These are phyloP conservation scores for Balakata baccata DNA, from an alignment of 345 rosid species.

Conservation along the genomic window DNA sequence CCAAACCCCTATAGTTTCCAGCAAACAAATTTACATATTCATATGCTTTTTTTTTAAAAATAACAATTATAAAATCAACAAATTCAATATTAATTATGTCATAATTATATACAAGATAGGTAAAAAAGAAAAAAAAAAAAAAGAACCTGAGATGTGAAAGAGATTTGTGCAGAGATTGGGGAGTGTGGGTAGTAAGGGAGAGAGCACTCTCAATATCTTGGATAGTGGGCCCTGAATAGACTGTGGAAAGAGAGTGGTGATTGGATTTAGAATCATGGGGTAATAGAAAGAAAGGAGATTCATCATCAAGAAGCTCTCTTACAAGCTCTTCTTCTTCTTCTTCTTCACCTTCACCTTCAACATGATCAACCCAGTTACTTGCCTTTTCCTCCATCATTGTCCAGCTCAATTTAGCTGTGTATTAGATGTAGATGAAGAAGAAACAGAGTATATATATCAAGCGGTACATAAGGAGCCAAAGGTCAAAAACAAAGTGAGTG, in stretches of 20 bases:
- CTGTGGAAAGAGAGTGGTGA: constrained; percentile 30
- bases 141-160: constrained; percentile 32
- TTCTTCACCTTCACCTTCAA: background rate
- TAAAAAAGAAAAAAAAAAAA: background rate
- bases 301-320: constrained; percentile 49
- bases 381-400: constrained; percentile 25
- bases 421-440: too few relatives aligned
- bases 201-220: constrained; percentile 51
- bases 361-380: constrained; percentile 3
- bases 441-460: too few relatives aligned
- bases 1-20: constrained; percentile 33
- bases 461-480: too few relatives aligned
- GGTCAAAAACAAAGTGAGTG: too few relatives aligned
- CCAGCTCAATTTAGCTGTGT: too few relatives aligned
- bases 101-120: background rate
- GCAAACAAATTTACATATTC: background rate
- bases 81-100: too few relatives aligned
- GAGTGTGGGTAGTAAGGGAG: constrained; percentile 23
- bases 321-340: constrained; percentile 41
- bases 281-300: constrained; percentile 42
- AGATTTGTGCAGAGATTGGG: constrained; percentile 5
- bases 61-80: background rate
- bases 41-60: background rate
- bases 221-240: constrained; percentile 58
- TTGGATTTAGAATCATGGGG: constrained; percentile 26